Evolutionary conservation across 129 eudicot genomes (phyloP).

Genomic region (Ambrosia trifida): DNA sequence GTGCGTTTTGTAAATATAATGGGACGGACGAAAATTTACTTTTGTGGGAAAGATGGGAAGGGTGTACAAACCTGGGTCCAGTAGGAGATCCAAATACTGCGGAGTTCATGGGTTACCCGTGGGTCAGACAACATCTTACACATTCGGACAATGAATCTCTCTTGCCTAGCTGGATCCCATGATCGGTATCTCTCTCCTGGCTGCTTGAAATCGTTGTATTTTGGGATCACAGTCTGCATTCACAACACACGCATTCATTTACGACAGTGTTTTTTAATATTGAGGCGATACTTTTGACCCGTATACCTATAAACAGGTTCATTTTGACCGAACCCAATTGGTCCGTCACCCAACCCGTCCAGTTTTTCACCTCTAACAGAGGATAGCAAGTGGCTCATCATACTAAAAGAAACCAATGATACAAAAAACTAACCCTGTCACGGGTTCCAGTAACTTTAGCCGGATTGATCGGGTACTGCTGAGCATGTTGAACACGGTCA

Average conservation of each 20-base stretch:
- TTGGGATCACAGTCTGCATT: constrained; percentile 61
- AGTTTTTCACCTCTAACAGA: neutral
- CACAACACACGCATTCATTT: neutral
- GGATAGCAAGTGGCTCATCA: neutral
- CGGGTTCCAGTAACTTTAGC: constrained; percentile 55
- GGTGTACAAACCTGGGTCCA: constrained; percentile 63
- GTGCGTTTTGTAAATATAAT: too few species aligned
- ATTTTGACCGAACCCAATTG: neutral
- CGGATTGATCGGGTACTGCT: constrained; percentile 68
- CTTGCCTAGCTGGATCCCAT: constrained; percentile 86
- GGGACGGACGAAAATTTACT: neutral
- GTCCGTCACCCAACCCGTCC: neutral
- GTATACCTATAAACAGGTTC: neutral
- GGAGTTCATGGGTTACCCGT: constrained; percentile 86
- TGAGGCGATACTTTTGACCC: neutral
- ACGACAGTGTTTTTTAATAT: neutral
- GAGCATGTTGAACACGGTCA: constrained; percentile 69
- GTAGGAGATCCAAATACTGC: constrained; percentile 82
- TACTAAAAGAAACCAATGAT: neutral
- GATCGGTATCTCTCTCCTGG: constrained; percentile 95
- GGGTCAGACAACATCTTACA: constrained; percentile 76
- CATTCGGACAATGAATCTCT: constrained; percentile 67
- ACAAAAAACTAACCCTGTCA: constrained; percentile 53
- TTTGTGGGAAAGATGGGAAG: neutral
- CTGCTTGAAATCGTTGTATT: constrained; percentile 84